Evolutionary conservation across 2,329 filamentous ascomycete species (phyloP).

Genomic region (Paramyrothecium sp.): DNA sequence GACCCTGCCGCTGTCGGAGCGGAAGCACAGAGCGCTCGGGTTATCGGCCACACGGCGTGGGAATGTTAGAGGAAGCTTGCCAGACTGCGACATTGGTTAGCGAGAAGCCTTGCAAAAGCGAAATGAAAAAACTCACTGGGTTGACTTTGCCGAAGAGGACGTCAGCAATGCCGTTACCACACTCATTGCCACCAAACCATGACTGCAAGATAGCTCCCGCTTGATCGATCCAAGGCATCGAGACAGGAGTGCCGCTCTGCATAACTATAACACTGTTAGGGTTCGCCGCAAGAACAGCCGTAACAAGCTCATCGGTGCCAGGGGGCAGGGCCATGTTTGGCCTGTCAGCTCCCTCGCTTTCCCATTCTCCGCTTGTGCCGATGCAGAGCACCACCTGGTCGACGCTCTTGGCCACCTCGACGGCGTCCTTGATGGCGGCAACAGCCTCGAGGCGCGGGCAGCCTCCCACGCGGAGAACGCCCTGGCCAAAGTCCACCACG

Average conservation of each 20-base stretch:
- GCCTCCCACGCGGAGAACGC: constrained; percentile 12
- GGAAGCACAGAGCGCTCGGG: constrained; percentile 8
- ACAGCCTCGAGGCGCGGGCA: constrained; percentile 7
- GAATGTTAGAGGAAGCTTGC: constrained; percentile 10
- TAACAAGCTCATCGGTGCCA: constrained; percentile 9
- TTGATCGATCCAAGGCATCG: constrained; percentile 10
- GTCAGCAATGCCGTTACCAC: constrained; percentile 11
- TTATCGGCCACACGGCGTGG: constrained; percentile 6
- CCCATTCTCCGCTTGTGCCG: constrained; percentile 10
- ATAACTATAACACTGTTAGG: constrained; percentile 9
- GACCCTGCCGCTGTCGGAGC: constrained; percentile 7
- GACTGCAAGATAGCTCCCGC: constrained; percentile 10
- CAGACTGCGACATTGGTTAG: background rate
- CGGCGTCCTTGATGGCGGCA: constrained; percentile 7
- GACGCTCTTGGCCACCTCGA: constrained; percentile 3
- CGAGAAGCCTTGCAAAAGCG: background rate
- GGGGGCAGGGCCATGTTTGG: constrained; percentile 10
- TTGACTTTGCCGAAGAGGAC: constrained; percentile 9
- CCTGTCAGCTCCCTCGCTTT: constrained; percentile 13
- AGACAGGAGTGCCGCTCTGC: constrained; percentile 11
- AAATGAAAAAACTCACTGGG: background rate
- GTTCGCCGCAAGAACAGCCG: constrained; percentile 5
- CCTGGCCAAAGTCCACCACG: constrained; percentile 12
- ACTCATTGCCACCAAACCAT: constrained; percentile 14
- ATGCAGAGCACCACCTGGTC: constrained; percentile 8